Evolutionary conservation across 2,329 filamentous ascomycete species (phyloP), one percentile per base, ranked within the genome.

Genomic region (Uncinocarpus reesii): DNA sequence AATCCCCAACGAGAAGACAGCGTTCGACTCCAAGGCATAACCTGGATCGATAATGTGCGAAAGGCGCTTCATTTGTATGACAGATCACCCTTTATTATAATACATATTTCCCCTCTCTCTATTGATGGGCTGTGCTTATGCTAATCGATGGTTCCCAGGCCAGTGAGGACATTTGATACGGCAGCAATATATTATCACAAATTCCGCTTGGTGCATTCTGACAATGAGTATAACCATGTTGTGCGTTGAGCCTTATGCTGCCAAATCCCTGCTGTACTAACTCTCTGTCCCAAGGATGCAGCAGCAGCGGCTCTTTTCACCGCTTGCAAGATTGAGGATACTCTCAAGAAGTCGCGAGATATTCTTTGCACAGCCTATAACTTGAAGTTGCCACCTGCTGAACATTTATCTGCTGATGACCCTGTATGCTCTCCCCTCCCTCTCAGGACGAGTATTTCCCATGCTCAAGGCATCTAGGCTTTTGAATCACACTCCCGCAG

Each of bases 321-420:
- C 2, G 89, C 89, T 2, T 96, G 90, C 73, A 98, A 98, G 70
- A 88, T 93, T 38, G 92, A 98, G 66, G 92, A 98, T 65, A 98
- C 92, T 0, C 78, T 95, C 56, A 98, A 98, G 70, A 96, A 96
- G 71, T 94, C 87, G 2, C 81, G 79, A 50, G 92, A 98, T 54
- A 93, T 98, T 52, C 73, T 96, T 13, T 93, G 87, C 50, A 88
- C 89, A 1, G 83, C 86, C 20, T 87, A 90, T 67, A 95, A 95
- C 61, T 71, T 94, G 31, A 92, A 88, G 67, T 77, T 73, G 67
- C 61, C 78, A 59, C 56, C 82, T 68, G 64, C 84, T 65, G 75
- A 87, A 66, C 66, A 84, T 64, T 63, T 82, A 31, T 83, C 83
- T 15, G 78, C 85, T 2, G 90, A 96, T 65, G 88, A 95, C 65